Evolutionary conservation across 345 rosid species (phyloP), one percentile per base, ranked within the genome.

Genomic region (Streptanthus diversifolius): DNA sequence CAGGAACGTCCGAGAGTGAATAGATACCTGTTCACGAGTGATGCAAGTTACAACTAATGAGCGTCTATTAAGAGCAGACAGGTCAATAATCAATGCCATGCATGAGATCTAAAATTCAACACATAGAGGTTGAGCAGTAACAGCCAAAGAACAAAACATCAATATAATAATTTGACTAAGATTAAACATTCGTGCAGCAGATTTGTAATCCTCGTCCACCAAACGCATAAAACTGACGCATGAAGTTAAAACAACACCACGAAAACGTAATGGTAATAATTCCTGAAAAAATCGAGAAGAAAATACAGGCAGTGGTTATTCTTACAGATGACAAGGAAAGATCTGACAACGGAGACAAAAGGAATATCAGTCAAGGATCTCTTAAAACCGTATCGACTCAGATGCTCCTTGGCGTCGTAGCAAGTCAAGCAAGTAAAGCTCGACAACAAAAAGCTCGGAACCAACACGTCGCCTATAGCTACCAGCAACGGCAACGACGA

Each of bases 401-500:
- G 68, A 82, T 85, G 92, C 59, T 83, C 84, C 36, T 79, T 86
- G 55, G 84, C 73, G 37, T 89, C 86, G 15, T 83, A 77, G 66
- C 97, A 90, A 27, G 81, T 81, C 24, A 87, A 67, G 70, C 93
- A 90, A 24, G 88, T 84, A 80, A 90, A 90, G 76, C 87, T 90
- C 27, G 97, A 72, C 27, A 90, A 53, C 74, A 90, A 60, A 13
- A 84, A 80, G 72, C 77, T 84, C 30, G 88, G 88, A 13, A 86
- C 82, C 67, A 85, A 11, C 21, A 88, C 86, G 63, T 91, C 97
- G 0, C 82, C 88, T 7, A 85, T 45, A 68, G 92, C 88, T 65
- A 88, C 97, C 55, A 88, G 80, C 75, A 91, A 76, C 57, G 95
- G 95, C 77, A 91, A 70, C 54, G 95, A 91, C 30, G 92, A 88